These are phyloP conservation scores for Noccaea caerulescens DNA, from an alignment of 345 rosid species.

Conservation along the genomic window DNA sequence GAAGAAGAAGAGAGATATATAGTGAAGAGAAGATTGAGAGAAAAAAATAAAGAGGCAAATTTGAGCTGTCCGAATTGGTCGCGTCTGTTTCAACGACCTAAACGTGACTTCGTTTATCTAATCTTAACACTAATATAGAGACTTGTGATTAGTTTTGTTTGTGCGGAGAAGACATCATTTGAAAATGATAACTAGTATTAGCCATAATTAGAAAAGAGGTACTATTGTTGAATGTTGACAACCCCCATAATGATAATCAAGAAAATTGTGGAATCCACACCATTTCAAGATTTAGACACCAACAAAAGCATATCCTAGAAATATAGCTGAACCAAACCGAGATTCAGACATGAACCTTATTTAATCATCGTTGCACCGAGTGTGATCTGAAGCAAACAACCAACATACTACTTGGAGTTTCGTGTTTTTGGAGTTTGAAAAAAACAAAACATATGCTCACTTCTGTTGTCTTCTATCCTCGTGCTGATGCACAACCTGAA, in stretches of 20 bases:
- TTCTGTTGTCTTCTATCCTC: slow-evolving; percentile 15
- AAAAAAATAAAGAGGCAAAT: background rate
- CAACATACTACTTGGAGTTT: slow-evolving; percentile 15
- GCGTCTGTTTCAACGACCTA: slow-evolving; percentile 22
- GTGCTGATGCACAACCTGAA: slow-evolving; percentile 51
- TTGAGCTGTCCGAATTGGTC: slow-evolving; percentile 21
- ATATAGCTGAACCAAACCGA: background rate
- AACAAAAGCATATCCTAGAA: background rate
- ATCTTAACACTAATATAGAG: slow-evolving; percentile 3
- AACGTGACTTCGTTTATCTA: slow-evolving; percentile 14
- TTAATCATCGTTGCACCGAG: slow-evolving; percentile 1
- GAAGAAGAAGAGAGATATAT: slow-evolving; percentile 24
- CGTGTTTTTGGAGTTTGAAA: background rate
- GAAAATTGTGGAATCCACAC: background rate
- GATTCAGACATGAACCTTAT: slow-evolving; percentile 13
- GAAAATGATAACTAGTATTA: slow-evolving; percentile 18
- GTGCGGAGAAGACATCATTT: slow-evolving; percentile 25
- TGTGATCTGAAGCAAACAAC: slow-evolving; percentile 23
- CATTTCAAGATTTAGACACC: background rate
- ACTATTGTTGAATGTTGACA: background rate
- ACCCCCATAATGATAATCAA: background rate
- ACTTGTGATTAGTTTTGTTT: slow-evolving; percentile 20
- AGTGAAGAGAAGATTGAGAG: slow-evolving; percentile 4
- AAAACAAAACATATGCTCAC: slow-evolving; percentile 15
- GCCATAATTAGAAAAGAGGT: slow-evolving; percentile 8